A percentile compares a stretch with the other conserved stretches of the same genome.
These are phyloP conservation scores for Talaromyces trachyspermus DNA, from an alignment of 495 filamentous ascomycete species.

Conservation along the genomic window DNA sequence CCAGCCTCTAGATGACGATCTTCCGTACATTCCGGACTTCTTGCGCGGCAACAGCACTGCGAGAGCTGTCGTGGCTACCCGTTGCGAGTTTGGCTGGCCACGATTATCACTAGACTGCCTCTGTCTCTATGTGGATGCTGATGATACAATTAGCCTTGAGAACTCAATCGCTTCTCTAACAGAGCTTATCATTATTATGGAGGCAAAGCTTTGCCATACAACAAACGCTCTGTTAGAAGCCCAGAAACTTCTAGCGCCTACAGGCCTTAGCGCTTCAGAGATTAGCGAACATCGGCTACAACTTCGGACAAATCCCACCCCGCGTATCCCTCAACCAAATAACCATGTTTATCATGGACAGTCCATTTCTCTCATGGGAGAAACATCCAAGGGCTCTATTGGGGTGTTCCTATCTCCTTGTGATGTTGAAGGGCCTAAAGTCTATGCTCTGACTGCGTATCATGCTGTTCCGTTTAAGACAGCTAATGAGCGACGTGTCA, in stretches of 20 bases:
- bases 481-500: not conserved
- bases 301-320: not conserved
- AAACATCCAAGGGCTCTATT: conserved; percentile 8
- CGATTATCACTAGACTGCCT: conserved; percentile 1
- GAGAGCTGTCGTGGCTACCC: conserved; percentile 5
- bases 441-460: conserved; percentile 7
- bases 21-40: not conserved
- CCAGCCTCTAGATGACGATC: conserved; percentile 3
- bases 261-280: not conserved
- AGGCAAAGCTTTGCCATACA: not conserved
- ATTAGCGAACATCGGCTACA: not conserved
- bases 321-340: not conserved
- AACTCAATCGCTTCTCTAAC: not conserved
- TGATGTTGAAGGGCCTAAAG: not conserved
- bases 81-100: conserved; percentile 7
- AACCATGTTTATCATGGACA: conserved; percentile 5
- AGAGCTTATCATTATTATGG: not conserved
- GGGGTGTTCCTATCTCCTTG: conserved; percentile 7
- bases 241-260: not conserved
- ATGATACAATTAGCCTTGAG: not conserved
- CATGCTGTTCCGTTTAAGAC: conserved; percentile 3
- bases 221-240: not conserved
- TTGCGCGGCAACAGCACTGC: not conserved
- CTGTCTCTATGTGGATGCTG: conserved; percentile 8
- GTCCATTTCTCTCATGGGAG: conserved; percentile 8